Base-by-base conservation (phyloP, 2,329 filamentous ascomycete genomes). In the Sodiomyces alkalinus region DNA sequence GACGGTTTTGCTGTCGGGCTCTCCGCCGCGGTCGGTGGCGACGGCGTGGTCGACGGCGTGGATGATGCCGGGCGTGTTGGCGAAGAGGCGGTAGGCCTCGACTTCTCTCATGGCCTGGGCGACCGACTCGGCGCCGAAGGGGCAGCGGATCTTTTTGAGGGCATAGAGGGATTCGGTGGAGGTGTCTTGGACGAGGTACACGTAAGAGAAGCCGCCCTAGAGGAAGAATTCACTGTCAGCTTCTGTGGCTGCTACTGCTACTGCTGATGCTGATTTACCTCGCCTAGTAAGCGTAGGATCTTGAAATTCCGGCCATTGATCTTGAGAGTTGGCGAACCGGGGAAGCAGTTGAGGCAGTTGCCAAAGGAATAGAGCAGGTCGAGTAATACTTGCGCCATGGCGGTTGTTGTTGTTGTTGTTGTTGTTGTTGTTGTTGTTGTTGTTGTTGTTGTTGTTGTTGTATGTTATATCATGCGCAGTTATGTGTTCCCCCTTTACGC, bases 111-210 rank as follows among this genome's bases (percentile, higher is more conserved):
- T 78, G 28, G 90, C 90, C 51, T 82, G 83, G 40, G 83, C 75
- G 33, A 98, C 87, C 16, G 83, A 93, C 62, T 98, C 90, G 53
- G 90, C 80, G 40, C 90, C 90, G 47, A 98, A 96, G 4, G 90
- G 87, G 63, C 90, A 98, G 49, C 87, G 78, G 53, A 98, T 98
- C 68, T 98, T 98, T 58, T 98, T 98, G 36, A 96, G 74, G 12
- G 90, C 90, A 53, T 92, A 87, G 26, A 93, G 70, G 44, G 87
- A 74, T 34, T 81, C 80, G 29, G 74, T 79, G 30, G 72, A 64
- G 26, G 80, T 87, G 53, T 94, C 86, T 63, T 96, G 81, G 34
- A 98, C 90, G 34, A 98, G 80, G 58, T 98, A 98, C 43, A 98
- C 90, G 56, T 96, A 98, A 39, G 85, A 93, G 64, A 98, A 98